A percentile compares a stretch with the other conserved stretches of the same genome.
These are phyloP conservation scores for Hygrocybe coccinea DNA, from an alignment of 768 basidiomycete genomes.

Conservation along the genomic window DNA sequence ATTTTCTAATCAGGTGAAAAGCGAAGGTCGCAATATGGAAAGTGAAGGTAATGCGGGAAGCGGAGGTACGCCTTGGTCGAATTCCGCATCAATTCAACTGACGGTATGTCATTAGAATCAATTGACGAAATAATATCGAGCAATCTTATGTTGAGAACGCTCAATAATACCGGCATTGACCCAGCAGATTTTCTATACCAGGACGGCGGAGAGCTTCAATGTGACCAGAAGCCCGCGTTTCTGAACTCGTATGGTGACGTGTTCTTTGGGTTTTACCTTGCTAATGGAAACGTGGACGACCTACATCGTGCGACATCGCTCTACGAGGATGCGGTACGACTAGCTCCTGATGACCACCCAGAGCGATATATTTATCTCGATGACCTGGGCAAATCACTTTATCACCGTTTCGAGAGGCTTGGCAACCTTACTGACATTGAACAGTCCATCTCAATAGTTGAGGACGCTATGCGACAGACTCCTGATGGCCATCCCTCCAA, in stretches of 20 bases:
- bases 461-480: not conserved
- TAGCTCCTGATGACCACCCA: constrained; percentile 9
- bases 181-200: not conserved
- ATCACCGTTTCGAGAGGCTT: constrained; percentile 19
- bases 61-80: no score
- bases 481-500: no score
- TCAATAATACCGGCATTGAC: not conserved
- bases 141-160: no score
- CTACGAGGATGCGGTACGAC: not conserved
- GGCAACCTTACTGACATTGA: constrained; percentile 24
- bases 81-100: no score
- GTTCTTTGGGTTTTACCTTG: not conserved
- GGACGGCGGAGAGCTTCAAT: not conserved
- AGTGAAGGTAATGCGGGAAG: no score
- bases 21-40: no score
- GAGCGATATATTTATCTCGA: constrained; percentile 2
- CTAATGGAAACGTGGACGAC: not conserved
- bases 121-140: no score
- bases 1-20: no score
- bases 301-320: not conserved
- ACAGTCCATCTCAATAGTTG: constrained; percentile 2
- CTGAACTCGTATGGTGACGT: not conserved
- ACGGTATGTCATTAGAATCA: no score
- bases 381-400: constrained; percentile 20
- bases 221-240: not conserved